Base-by-base conservation (phyloP, 1,284 basidiomycete genomes). In the Malassezia psittaci region DNA sequence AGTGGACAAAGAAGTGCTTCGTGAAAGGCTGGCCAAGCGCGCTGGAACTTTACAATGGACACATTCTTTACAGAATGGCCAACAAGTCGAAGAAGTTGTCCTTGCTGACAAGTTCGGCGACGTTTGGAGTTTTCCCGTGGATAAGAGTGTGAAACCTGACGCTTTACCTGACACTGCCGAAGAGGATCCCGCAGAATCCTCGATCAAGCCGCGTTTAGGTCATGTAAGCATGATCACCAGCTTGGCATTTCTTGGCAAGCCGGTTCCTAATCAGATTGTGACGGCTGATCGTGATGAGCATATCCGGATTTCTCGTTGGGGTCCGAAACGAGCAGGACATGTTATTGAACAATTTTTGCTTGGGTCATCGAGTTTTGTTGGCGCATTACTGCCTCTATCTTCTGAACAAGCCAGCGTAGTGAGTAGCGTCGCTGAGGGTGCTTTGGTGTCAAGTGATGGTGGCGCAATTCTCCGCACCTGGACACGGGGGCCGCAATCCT, bases 221-320 rank as follows among this genome's bases (percentile, higher is more conserved):
- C 68, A 71, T 45, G 67, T 68, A 16, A 66, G 67, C 50, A 67
- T 71, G 67, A 44, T 71, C 39, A 67, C 68, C 35, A 62, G 58
- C 42, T 47, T 66, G 11, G 61, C 61, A 41, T 67, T 71, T 48
- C 52, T 66, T n/a, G 57, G 59, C 10, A 48, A 42, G 11, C 9
- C 36, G 4, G 43, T 59, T 18, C 62, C 66, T 5, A 55, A 52
- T 21, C 35, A 52, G 0, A 61, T 72, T 38, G 52, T 72, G 41
- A 68, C 65, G 0, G 59, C 63, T 16, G 70, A 72, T 46, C 61
- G 70, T n/a, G 70, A 72, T 55, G 70, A 71, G 55, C 70, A 72
- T 54, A 71, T 72, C 29, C 63, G 70, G n/a, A 60, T 72, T 29
- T 72, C 70, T 9, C 59, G 70, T 34, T 72, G 70, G 70, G 68